phyloP scores from a whole-genome alignment of 2,329 filamentous ascomycete species.

The Alternaria metachromatica region DNA sequence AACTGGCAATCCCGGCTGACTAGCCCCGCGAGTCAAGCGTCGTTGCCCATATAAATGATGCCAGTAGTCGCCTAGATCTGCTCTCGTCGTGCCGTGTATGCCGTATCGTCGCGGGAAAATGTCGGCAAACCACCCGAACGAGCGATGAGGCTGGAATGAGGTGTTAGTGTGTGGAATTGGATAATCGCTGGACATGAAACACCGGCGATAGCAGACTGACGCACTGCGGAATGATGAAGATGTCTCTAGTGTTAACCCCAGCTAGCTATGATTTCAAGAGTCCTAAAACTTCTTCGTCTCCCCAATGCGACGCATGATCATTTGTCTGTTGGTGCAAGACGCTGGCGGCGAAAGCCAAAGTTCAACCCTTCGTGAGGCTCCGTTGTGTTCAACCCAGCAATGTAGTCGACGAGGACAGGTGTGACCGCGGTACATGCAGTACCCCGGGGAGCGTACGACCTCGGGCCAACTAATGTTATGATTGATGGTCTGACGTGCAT shows the following conservation, averaged over 20 bases:
- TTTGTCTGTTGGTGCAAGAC: background rate
- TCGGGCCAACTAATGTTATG: conserved; percentile 27
- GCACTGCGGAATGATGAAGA: too few relatives aligned
- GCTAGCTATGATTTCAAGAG: too few relatives aligned
- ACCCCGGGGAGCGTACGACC: conserved; percentile 14
- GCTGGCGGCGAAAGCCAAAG: conserved; percentile 21
- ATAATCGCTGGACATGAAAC: background rate
- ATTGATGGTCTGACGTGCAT: conserved; percentile 14
- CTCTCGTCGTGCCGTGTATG: conserved; percentile 10
- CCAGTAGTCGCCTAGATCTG: conserved; percentile 20
- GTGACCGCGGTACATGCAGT: conserved; percentile 24
- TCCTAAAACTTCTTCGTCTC: background rate
- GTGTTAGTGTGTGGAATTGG: background rate
- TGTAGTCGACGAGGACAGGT: conserved; percentile 7
- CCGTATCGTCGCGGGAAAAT: conserved; percentile 5
- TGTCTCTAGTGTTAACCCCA: too few relatives aligned
- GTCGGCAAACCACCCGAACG: conserved; percentile 20
- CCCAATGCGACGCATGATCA: background rate
- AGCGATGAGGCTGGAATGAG: conserved; percentile 5
- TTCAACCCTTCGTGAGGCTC: conserved; percentile 4
- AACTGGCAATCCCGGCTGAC: background rate
- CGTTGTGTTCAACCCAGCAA: conserved; percentile 7
- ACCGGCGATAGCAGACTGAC: too few relatives aligned
- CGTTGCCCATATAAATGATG: conserved; percentile 8
- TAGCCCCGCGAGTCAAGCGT: conserved; percentile 2